A percentile compares a stretch with the other conserved stretches of the same genome.
Evolutionary conservation across 2,329 filamentous ascomycete species (phyloP).

Genomic region (Diplodia corticola): DNA sequence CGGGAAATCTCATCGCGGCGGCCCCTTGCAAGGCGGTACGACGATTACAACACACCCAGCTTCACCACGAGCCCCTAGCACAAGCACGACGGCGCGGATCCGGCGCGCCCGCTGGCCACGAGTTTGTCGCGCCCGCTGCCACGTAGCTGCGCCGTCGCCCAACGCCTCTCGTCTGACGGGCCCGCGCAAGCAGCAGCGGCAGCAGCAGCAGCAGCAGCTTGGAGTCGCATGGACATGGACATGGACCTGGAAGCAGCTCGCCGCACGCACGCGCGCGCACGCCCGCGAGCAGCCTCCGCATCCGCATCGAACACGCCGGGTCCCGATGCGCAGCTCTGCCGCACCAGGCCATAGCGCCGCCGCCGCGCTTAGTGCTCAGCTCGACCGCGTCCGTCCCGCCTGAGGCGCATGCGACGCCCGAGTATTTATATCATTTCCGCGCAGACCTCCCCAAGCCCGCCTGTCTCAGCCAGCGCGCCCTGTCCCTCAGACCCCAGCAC

Average conservation of each 20-base stretch:
- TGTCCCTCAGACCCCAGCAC: slow-evolving; percentile 5
- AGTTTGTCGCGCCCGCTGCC: slow-evolving; percentile 4
- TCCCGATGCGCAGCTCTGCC: slow-evolving; percentile 19
- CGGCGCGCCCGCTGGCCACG: slow-evolving; percentile 3
- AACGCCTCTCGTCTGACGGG: slow-evolving; percentile 13
- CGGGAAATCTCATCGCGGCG: slow-evolving; percentile 7
- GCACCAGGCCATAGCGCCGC: slow-evolving; percentile 14
- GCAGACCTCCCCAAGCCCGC: not conserved
- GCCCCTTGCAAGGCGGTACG: slow-evolving; percentile 15
- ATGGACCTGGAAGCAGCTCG: too few relatives aligned
- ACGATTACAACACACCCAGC: slow-evolving; percentile 14
- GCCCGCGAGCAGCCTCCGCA: not conserved
- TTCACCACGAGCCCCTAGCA: not conserved
- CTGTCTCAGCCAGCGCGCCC: slow-evolving; percentile 17
- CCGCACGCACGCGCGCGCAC: not conserved
- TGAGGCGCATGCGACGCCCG: slow-evolving; percentile 18
- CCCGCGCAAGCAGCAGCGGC: not conserved
- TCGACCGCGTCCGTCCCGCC: slow-evolving; percentile 7
- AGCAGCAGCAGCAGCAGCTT: not conserved
- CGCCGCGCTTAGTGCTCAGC: slow-evolving; percentile 21
- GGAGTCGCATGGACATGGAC: too few relatives aligned
- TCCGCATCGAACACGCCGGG: not conserved
- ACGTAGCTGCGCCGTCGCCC: slow-evolving; percentile 1
- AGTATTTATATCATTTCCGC: slow-evolving; percentile 22
- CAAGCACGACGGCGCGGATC: slow-evolving; percentile 20